Evolutionary conservation across 1,284 basidiomycete genomes (phyloP).

Genomic region (Ceratobasidium sp.): DNA sequence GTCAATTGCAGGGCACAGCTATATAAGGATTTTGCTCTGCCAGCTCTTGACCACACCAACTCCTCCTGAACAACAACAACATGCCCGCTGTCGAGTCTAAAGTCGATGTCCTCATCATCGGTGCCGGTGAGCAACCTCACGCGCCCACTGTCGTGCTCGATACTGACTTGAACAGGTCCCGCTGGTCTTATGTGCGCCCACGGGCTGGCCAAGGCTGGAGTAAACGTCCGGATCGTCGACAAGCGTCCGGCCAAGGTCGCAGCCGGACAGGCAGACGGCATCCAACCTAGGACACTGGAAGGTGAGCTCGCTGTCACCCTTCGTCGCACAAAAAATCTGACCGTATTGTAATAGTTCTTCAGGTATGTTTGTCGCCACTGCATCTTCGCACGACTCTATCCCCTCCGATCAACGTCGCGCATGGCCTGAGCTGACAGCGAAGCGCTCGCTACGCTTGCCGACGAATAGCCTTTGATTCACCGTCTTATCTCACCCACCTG

Average conservation of each 20-base stretch:
- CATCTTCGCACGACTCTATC: neutral
- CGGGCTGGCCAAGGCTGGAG: slow-evolving; percentile 68
- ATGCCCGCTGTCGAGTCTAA: slow-evolving; percentile 53
- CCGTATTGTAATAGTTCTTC: slow-evolving; percentile 1
- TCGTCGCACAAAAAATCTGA: slow-evolving; percentile 49
- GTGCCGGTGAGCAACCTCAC: slow-evolving; percentile 49
- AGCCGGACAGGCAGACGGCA: slow-evolving; percentile 81
- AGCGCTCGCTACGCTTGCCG: slow-evolving; percentile 34
- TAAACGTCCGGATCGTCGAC: slow-evolving; percentile 73
- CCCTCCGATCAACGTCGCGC: slow-evolving; percentile 38
- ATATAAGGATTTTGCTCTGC: neutral
- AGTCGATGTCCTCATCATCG: slow-evolving; percentile 65
- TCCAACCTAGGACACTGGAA: slow-evolving; percentile 81
- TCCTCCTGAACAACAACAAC: slow-evolving; percentile 3
- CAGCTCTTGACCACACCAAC: neutral
- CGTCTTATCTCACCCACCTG: slow-evolving; percentile 9
- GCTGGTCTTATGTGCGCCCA: slow-evolving; percentile 72
- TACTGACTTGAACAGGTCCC: slow-evolving; percentile 57
- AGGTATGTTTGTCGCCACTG: slow-evolving; percentile 11
- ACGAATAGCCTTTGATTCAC: slow-evolving; percentile 36
- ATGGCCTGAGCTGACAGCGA: slow-evolving; percentile 39
- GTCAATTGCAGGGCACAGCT: neutral
- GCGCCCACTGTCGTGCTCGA: neutral
- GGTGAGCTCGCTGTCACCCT: slow-evolving; percentile 57
- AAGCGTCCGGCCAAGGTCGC: slow-evolving; percentile 64